Conservation (phyloP, 768 basidiomycete species). For the Termitomyces eurrhizus region DNA sequence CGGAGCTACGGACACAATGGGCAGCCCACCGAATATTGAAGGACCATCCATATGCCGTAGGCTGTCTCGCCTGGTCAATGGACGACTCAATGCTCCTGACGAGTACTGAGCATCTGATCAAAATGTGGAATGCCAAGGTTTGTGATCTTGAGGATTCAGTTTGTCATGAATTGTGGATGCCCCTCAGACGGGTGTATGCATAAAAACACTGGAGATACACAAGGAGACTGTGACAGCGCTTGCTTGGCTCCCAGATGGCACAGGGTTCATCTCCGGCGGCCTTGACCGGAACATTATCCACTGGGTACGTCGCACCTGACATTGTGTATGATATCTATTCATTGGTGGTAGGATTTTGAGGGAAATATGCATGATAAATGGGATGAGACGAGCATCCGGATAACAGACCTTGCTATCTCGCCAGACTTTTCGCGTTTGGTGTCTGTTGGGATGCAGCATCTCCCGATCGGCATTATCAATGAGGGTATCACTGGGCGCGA, state of each 20-base stretch:
- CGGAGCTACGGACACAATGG: slow-evolving; percentile 43
- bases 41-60: slow-evolving; percentile 78
- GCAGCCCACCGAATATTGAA: slow-evolving; percentile 53
- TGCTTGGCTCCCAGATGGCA: slow-evolving; percentile 84
- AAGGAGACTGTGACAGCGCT: slow-evolving; percentile 82
- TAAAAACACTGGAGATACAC: slow-evolving; percentile 66
- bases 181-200: slow-evolving; percentile 67
- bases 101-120: slow-evolving; percentile 74
- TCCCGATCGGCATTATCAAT: slow-evolving; percentile 9
- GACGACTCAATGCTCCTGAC: slow-evolving; percentile 85
- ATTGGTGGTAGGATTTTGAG: slow-evolving; percentile 56
- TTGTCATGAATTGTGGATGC: not conserved
- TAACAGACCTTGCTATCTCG: slow-evolving; percentile 83
- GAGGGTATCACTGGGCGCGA: slow-evolving; percentile 21
- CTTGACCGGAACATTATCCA: slow-evolving; percentile 80
- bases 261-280: slow-evolving; percentile 86
- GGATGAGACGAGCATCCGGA: slow-evolving; percentile 67
- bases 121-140: slow-evolving; percentile 90
- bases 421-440: slow-evolving; percentile 83
- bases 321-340: not conserved
- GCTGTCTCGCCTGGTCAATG: slow-evolving; percentile 88
- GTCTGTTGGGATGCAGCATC: slow-evolving; percentile 61
- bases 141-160: slow-evolving; percentile 3
- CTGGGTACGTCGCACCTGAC: slow-evolving; percentile 53
- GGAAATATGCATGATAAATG: slow-evolving; percentile 73